Evolutionary conservation across 352 stramenopile genomes (phyloP).

Genomic region (Peronospora farinosa): DNA sequence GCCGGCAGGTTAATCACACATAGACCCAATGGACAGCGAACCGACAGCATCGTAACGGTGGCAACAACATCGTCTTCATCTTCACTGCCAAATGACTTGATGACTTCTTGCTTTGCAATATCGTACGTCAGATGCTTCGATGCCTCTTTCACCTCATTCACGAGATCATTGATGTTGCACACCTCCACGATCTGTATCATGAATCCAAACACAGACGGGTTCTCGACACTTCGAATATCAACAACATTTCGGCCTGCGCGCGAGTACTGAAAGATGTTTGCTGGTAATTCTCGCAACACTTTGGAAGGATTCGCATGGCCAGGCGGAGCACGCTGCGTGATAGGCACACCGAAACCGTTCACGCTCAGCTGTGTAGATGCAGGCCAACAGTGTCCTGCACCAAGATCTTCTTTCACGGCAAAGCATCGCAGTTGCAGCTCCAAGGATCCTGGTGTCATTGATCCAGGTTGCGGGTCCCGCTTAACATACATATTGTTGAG

Average conservation of each 20-base stretch:
- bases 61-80: constrained; percentile 81
- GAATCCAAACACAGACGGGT: constrained; percentile 53
- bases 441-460: constrained; percentile 51
- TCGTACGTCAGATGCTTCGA: constrained; percentile 70
- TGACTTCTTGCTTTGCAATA: constrained; percentile 61
- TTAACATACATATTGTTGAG: constrained; percentile 65
- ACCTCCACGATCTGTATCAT: constrained; percentile 73
- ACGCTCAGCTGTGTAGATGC: constrained; percentile 54
- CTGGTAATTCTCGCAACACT: constrained; percentile 66
- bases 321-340: constrained; percentile 62
- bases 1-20: constrained; percentile 87
- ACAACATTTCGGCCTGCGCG: constrained; percentile 66
- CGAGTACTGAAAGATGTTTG: constrained; percentile 67
- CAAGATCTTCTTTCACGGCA: constrained; percentile 60
- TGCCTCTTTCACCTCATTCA: constrained; percentile 51
- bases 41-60: constrained; percentile 82
- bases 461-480: constrained; percentile 39
- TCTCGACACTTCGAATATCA: constrained; percentile 66
- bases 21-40: constrained; percentile 82
- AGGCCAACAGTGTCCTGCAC: constrained; percentile 67
- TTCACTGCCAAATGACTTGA: constrained; percentile 73
- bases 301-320: constrained; percentile 77
- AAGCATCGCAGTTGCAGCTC: constrained; percentile 81
- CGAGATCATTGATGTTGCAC: constrained; percentile 50
- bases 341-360: constrained; percentile 64